A percentile compares a stretch with the other conserved stretches of the same genome.
These are phyloP conservation scores for Pseudoturritis turrita DNA, from an alignment of 345 rosid species.

Conservation along the genomic window DNA sequence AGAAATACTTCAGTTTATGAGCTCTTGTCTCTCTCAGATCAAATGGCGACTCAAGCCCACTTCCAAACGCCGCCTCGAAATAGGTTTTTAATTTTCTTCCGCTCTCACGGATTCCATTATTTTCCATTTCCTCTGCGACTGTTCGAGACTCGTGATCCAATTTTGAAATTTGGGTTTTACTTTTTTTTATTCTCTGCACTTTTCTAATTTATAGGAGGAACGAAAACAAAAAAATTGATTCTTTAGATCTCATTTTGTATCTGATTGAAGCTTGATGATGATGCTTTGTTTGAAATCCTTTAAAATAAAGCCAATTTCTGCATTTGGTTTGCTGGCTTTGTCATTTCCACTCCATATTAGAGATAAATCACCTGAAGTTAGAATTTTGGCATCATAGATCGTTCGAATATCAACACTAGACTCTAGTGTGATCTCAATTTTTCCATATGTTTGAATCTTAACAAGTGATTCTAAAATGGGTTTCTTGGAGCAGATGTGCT, in stretches of 20 bases:
- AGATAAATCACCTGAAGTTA: background rate
- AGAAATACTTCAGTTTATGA: constrained; percentile 45
- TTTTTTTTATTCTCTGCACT: background rate
- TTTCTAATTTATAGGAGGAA: background rate
- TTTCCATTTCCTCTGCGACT: background rate
- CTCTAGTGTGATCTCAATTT: background rate
- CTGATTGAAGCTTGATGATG: background rate
- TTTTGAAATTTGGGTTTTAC: background rate
- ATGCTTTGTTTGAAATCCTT: background rate
- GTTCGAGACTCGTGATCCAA: background rate
- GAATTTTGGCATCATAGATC: background rate
- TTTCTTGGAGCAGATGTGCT: constrained; percentile 56
- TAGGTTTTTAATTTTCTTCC: constrained; percentile 39
- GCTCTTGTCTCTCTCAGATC: constrained; percentile 44
- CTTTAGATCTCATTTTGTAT: background rate
- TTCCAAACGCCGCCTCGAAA: constrained; percentile 67
- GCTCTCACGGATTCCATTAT: background rate
- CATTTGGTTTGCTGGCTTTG: constrained; percentile 3
- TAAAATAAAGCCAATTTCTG: background rate
- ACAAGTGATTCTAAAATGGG: background rate
- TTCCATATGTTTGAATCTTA: background rate
- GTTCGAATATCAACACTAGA: background rate
- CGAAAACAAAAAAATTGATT: background rate
- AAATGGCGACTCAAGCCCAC: constrained; percentile 69
- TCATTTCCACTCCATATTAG: background rate